Percentiles rank a stretch among this genome's conserved stretches.
These are phyloP conservation scores for Penicillium sp. DNA, from an alignment of 2,329 filamentous ascomycete genomes.

Conservation along the genomic window DNA sequence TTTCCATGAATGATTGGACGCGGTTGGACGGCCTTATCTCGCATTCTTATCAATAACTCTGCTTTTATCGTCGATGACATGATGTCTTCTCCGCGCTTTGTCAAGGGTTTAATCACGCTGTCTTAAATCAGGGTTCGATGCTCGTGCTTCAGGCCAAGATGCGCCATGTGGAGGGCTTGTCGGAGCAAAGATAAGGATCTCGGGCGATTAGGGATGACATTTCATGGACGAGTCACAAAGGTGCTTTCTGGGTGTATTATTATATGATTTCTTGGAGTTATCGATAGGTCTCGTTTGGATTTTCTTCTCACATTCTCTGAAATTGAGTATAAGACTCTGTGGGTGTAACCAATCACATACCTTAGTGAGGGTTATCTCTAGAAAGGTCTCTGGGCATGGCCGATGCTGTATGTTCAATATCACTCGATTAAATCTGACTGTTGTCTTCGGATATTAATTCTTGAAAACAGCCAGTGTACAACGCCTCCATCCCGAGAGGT, in stretches of 20 bases:
- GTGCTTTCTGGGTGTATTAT: background rate
- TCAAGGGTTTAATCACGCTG: background rate
- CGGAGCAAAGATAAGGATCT: background rate
- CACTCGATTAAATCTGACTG: background rate
- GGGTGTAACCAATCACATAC: too few species aligned
- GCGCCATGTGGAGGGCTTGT: background rate
- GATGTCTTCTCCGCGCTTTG: background rate
- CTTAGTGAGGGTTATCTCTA: too few species aligned
- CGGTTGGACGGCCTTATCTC: constrained; percentile 14
- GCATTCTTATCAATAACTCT: constrained; percentile 9
- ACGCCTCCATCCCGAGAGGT: constrained; percentile 46
- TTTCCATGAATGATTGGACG: background rate
- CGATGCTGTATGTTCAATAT: constrained; percentile 4
- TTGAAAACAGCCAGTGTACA: constrained; percentile 28
- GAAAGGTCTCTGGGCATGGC: constrained; percentile 4
- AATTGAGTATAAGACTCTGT: background rate
- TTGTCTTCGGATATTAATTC: background rate
- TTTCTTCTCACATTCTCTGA: background rate
- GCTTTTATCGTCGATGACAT: background rate
- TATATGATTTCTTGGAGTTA: background rate
- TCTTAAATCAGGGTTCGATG: background rate
- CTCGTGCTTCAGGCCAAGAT: background rate
- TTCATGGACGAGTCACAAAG: too few species aligned
- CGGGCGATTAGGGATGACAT: background rate
- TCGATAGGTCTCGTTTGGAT: background rate